Percentiles rank a stretch among this genome's conserved stretches.
These are phyloP conservation scores for Heliamphora pulchella DNA, from an alignment of 179 eudicot species.

Conservation along the genomic window DNA sequence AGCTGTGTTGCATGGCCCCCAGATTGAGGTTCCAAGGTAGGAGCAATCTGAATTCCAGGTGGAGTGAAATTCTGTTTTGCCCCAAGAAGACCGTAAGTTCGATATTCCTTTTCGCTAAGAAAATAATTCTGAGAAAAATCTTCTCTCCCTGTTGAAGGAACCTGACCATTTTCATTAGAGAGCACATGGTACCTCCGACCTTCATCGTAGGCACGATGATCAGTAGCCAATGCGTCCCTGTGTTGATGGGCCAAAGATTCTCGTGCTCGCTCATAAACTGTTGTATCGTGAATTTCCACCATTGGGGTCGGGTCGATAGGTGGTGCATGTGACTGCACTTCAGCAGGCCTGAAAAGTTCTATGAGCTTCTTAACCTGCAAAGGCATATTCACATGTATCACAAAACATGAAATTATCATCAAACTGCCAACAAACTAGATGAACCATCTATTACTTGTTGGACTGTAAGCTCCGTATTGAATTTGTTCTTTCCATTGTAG, in stretches of 20 bases:
- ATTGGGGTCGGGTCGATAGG: not conserved
- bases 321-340: conserved; percentile 14
- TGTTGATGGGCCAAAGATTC: not conserved
- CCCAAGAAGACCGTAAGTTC: conserved; percentile 39
- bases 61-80: conserved; percentile 14
- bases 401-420: not conserved
- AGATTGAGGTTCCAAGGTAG: not conserved
- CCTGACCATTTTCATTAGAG: conserved; percentile 8
- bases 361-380: conserved; percentile 59
- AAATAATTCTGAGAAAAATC: conserved; percentile 11
- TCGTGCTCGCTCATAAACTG: not conserved
- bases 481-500: conserved; percentile 55
- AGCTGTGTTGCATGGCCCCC: conserved; percentile 16
- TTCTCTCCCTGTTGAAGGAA: conserved; percentile 3
- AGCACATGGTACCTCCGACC: conserved; percentile 6
- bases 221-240: conserved; percentile 4
- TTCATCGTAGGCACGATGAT: not conserved
- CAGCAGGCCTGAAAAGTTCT: conserved; percentile 38
- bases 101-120: conserved; percentile 53
- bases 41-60: not conserved
- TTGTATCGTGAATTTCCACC: not conserved
- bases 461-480: conserved; percentile 55
- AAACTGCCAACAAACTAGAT: not conserved
- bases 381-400: not conserved
- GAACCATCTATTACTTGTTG: conserved; percentile 44